phyloP scores from a whole-genome alignment of 2,329 filamentous ascomycete genomes.

The Exophiala phaeomuriformis region DNA sequence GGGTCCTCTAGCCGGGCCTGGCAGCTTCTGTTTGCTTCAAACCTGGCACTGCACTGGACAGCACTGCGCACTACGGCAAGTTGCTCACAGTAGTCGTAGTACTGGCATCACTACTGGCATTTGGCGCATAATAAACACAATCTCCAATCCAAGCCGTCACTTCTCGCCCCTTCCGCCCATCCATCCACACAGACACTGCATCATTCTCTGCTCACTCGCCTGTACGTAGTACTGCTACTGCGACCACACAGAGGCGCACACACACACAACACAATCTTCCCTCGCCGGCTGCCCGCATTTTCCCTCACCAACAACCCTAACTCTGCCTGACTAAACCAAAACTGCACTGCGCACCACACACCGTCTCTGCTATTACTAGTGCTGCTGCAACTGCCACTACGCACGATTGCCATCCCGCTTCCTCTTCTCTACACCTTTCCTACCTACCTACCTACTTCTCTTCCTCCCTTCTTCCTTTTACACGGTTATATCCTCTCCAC shows the following conservation, averaged over 20 bases:
- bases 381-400: background rate
- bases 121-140: background rate
- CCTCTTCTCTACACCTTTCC: constrained; percentile 4
- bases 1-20: background rate
- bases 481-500: background rate
- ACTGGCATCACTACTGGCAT: too few species aligned
- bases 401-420: constrained; percentile 9
- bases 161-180: background rate
- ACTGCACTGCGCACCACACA: background rate
- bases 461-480: background rate
- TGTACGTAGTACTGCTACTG: too few species aligned
- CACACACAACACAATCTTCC: too few species aligned
- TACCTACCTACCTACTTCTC: constrained; percentile 1
- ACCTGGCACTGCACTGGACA: background rate
- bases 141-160: background rate
- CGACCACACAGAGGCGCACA: too few species aligned
- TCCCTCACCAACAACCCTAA: background rate
- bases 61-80: too few species aligned
- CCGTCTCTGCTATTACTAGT: constrained; percentile 7
- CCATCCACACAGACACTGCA: too few species aligned
- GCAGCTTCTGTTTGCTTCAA: constrained; percentile 6
- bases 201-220: too few species aligned
- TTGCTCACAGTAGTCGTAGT: too few species aligned
- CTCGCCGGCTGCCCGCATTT: background rate
- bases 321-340: background rate